Percentiles rank a stretch among this genome's conserved stretches.
Conservation (phyloP, 1,284 basidiomycete species). For the Ganoderma resinaceum region DNA sequence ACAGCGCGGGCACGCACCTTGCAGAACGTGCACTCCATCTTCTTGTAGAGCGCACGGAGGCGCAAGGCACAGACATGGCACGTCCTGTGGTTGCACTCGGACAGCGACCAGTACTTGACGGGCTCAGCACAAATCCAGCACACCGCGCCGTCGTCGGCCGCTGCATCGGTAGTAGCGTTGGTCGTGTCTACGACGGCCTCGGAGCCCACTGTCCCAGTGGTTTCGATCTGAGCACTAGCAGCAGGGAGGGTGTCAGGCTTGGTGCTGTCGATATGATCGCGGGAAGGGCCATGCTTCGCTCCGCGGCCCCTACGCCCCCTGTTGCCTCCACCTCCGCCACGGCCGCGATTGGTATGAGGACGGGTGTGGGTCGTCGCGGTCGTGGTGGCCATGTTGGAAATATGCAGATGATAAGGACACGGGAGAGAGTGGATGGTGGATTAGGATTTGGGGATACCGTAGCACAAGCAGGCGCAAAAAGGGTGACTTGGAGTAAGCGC, state of each 20-base stretch:
- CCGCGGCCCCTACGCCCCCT: slow-evolving; percentile 39
- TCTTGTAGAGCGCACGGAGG: slow-evolving; percentile 94
- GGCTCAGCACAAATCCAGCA: slow-evolving; percentile 98
- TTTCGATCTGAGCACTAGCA: slow-evolving; percentile 10
- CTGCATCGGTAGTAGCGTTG: slow-evolving; percentile 13
- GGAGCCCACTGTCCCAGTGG: slow-evolving; percentile 3
- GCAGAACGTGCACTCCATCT: slow-evolving; percentile 94
- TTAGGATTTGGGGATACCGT: background rate
- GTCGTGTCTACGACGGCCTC: slow-evolving; percentile 17
- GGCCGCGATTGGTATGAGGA: slow-evolving; percentile 37
- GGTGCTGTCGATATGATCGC: slow-evolving; percentile 14
- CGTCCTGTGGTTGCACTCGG: slow-evolving; percentile 91
- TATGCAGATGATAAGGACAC: background rate
- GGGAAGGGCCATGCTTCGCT: slow-evolving; percentile 24
- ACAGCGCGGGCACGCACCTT: slow-evolving; percentile 63
- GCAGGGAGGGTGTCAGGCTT: slow-evolving; percentile 16
- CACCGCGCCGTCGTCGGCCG: slow-evolving; percentile 52
- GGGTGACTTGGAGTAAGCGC: background rate
- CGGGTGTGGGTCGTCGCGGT: slow-evolving; percentile 40
- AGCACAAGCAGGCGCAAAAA: background rate
- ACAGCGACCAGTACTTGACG: slow-evolving; percentile 89
- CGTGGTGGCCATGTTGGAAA: slow-evolving; percentile 41
- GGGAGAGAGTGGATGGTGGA: background rate
- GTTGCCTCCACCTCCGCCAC: slow-evolving; percentile 35
- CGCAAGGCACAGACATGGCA: slow-evolving; percentile 94